Percentiles rank a stretch among this genome's conserved stretches.
Evolutionary conservation across 1,139 yeast species (phyloP).

Genomic region (Trichomonascaceae sp.): DNA sequence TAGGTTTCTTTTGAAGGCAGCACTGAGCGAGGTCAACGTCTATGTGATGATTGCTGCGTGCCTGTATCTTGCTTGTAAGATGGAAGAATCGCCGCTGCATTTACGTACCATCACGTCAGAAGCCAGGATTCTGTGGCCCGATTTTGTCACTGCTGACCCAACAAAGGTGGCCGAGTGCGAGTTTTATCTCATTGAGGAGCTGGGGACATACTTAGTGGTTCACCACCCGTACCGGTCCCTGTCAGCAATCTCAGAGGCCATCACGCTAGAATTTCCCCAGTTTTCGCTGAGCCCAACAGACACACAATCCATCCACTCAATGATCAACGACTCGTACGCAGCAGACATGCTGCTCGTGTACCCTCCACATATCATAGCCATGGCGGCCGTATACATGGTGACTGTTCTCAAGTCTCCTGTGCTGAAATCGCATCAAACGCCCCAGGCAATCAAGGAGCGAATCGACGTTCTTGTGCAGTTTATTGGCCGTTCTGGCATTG

Average conservation of each 20-base stretch:
- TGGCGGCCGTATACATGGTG: constrained; percentile 66
- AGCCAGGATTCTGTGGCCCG: constrained; percentile 90
- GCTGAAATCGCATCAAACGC: constrained; percentile 7
- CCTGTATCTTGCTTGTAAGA: constrained; percentile 79
- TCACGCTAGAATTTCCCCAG: constrained; percentile 24
- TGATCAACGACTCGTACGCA: constrained; percentile 78
- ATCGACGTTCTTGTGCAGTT: constrained; percentile 42
- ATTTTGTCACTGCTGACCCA: constrained; percentile 81
- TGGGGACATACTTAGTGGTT: constrained; percentile 65
- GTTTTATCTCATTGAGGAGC: constrained; percentile 80
- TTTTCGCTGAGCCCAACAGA: constrained; percentile 47
- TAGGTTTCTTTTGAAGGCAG: constrained; percentile 59
- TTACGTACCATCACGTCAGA: constrained; percentile 72
- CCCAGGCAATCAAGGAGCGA: constrained; percentile 22
- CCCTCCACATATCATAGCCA: constrained; percentile 87
- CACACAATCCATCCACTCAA: constrained; percentile 75
- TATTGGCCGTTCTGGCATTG: constrained; percentile 62
- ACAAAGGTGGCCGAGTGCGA: constrained; percentile 94
- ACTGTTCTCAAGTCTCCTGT: constrained; percentile 39
- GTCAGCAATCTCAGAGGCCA: constrained; percentile 40
- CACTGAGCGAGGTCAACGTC: constrained; percentile 68
- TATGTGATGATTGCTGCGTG: constrained; percentile 76
- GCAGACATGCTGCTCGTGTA: constrained; percentile 71
- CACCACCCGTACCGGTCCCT: constrained; percentile 85
- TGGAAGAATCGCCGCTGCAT: constrained; percentile 93